phyloP scores from a whole-genome alignment of 1,139 yeast species.

The Taiozyma sp. region DNA sequence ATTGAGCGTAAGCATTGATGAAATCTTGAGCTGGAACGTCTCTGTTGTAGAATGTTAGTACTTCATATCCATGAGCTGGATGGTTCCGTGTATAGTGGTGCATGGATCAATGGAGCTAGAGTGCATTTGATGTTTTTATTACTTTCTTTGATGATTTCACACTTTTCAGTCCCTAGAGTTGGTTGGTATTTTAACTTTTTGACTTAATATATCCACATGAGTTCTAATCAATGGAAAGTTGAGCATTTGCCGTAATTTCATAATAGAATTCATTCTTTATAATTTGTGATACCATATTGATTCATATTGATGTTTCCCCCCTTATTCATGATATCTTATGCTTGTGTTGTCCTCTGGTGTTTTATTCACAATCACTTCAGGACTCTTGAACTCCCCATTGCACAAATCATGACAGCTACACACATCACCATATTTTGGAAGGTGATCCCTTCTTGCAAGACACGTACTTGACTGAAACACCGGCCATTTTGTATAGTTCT shows the following conservation, averaged over 20 bases:
- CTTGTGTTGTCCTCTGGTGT: background rate
- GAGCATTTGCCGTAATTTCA: background rate
- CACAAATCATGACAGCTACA: background rate
- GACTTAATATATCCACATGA: background rate
- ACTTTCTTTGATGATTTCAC: no score
- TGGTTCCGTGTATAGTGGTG: background rate
- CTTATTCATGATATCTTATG: background rate
- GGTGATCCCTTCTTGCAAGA: background rate
- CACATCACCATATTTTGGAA: background rate
- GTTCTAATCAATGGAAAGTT: background rate
- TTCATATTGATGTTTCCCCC: background rate
- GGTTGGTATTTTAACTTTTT: background rate
- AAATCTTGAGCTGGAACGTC: conserved; percentile 99
- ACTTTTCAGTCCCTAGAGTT: background rate
- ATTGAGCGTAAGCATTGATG: conserved; percentile 99
- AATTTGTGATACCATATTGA: background rate
- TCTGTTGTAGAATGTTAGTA: conserved; percentile 39
- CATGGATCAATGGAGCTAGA: background rate
- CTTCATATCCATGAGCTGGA: background rate
- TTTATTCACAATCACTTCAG: background rate
- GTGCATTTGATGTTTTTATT: background rate
- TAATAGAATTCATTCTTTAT: background rate
- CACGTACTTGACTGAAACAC: conserved; percentile 97
- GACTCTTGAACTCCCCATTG: background rate
- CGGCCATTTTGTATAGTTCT: conserved; percentile 66